Evolutionary conservation across 1,284 basidiomycete genomes (phyloP).

Genomic region (Naganishia sp.): DNA sequence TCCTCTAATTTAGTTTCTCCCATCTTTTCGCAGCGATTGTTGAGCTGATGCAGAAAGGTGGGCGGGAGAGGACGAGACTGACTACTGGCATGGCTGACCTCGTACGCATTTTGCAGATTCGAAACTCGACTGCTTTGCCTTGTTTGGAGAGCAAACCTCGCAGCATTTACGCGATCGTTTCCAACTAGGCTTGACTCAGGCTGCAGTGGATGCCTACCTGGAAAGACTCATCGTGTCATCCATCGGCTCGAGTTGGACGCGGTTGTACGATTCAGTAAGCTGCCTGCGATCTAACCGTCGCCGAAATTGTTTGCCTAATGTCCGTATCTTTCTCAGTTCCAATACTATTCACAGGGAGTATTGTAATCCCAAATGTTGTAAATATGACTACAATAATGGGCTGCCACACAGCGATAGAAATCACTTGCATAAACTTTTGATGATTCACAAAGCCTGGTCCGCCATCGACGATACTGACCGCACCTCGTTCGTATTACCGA

Average conservation of each 20-base stretch:
- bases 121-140: slow-evolving; percentile 84
- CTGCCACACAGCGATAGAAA: not conserved
- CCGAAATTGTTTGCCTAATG: not conserved
- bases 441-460: too few relatives aligned
- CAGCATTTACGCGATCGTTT: slow-evolving; percentile 86
- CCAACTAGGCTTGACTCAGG: slow-evolving; percentile 83
- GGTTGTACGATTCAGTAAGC: slow-evolving; percentile 83
- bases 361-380: slow-evolving; percentile 33
- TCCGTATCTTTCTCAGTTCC: slow-evolving; percentile 57
- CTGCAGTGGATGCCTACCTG: slow-evolving; percentile 83
- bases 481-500: slow-evolving; percentile 1
- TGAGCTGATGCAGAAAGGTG: slow-evolving; percentile 93
- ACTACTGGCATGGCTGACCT: not conserved
- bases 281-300: not conserved
- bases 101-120: slow-evolving; percentile 64
- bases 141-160: slow-evolving; percentile 88
- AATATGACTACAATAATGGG: not conserved
- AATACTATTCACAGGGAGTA: slow-evolving; percentile 78
- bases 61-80: slow-evolving; percentile 26
- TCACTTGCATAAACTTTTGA: too few relatives aligned
- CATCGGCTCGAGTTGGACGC: slow-evolving; percentile 86
- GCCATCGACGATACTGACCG: too few relatives aligned
- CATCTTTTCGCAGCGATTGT: slow-evolving; percentile 68
- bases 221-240: slow-evolving; percentile 84
- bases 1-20: not conserved